Conservation (phyloP, 176 grass and related monocot genomes). For the Cenchrus americanus region DNA sequence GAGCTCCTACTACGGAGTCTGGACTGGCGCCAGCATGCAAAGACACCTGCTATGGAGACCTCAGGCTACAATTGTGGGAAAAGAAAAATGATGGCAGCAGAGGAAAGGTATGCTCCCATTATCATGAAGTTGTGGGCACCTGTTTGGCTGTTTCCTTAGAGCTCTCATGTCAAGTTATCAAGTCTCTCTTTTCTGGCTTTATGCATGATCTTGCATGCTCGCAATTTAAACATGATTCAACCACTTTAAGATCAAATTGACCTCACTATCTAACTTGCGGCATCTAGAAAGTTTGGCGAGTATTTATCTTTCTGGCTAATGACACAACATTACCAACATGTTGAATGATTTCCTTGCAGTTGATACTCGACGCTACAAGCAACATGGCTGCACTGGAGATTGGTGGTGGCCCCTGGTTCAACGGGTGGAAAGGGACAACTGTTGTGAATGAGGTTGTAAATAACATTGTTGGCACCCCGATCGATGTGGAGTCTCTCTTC, state of each 20-base stretch:
- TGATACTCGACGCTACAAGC: constrained; percentile 82
- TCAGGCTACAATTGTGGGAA: constrained; percentile 83
- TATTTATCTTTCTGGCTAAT: background rate
- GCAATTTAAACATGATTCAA: background rate
- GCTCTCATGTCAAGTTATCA: background rate
- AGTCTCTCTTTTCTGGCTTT: background rate
- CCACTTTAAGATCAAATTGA: background rate
- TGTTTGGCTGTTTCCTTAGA: background rate
- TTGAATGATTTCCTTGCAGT: constrained; percentile 36
- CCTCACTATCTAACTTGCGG: background rate
- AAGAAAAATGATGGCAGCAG: constrained; percentile 62
- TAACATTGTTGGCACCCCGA: constrained; percentile 46
- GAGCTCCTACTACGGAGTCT: constrained; percentile 83
- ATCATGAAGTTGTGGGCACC: background rate
- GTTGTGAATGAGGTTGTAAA: constrained; percentile 53
- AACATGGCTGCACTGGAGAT: constrained; percentile 90
- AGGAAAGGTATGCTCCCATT: constrained; percentile 60
- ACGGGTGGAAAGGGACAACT: constrained; percentile 73
- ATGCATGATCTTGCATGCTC: background rate
- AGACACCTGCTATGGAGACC: constrained; percentile 90
- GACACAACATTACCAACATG: background rate
- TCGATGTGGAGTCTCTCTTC: constrained; percentile 71
- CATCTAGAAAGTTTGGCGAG: background rate
- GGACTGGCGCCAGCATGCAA: constrained; percentile 86
- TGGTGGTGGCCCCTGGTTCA: constrained; percentile 93